phyloP scores from a whole-genome alignment of 2,329 filamentous ascomycete genomes.

The Epichloe sp. region DNA sequence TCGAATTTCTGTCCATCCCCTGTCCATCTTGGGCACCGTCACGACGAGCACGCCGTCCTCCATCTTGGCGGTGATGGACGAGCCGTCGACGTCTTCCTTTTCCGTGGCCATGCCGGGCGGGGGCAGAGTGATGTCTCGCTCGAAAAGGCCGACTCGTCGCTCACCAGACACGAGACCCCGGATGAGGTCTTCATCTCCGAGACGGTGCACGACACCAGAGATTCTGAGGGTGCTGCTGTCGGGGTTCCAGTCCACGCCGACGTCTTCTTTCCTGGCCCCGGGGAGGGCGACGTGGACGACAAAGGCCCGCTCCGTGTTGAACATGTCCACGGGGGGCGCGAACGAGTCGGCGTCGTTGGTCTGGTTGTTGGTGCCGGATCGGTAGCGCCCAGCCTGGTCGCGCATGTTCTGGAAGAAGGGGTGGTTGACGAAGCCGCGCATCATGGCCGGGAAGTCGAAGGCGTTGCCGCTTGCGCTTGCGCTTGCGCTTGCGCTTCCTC shows the following conservation, averaged over 20 bases:
- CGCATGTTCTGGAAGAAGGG: conserved; percentile 29
- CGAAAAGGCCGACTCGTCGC: conserved; percentile 61
- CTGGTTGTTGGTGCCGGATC: neutral
- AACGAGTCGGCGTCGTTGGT: conserved; percentile 29
- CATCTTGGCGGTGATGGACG: conserved; percentile 59
- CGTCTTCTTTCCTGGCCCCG: conserved; percentile 65
- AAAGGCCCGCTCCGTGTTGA: conserved; percentile 52
- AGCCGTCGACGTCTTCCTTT: conserved; percentile 49
- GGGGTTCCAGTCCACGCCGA: conserved; percentile 63
- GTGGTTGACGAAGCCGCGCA: conserved; percentile 27
- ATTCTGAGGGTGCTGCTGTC: conserved; percentile 53
- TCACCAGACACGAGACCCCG: conserved; percentile 50
- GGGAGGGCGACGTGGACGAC: conserved; percentile 65
- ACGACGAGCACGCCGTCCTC: conserved; percentile 66
- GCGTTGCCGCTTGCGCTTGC: conserved; percentile 2
- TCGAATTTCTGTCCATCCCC: conserved; percentile 50
- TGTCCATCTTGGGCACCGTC: conserved; percentile 62
- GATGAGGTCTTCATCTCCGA: conserved; percentile 56
- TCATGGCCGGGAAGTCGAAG: conserved; percentile 24
- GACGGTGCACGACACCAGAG: conserved; percentile 60
- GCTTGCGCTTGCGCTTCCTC: neutral
- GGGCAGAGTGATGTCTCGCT: conserved; percentile 53
- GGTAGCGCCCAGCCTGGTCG: conserved; percentile 21
- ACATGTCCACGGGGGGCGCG: conserved; percentile 59
- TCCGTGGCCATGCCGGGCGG: conserved; percentile 23